A percentile compares a stretch with the other conserved stretches of the same genome.
phyloP scores from a whole-genome alignment of 805 yeast species.

The Candida sphagnicola region DNA sequence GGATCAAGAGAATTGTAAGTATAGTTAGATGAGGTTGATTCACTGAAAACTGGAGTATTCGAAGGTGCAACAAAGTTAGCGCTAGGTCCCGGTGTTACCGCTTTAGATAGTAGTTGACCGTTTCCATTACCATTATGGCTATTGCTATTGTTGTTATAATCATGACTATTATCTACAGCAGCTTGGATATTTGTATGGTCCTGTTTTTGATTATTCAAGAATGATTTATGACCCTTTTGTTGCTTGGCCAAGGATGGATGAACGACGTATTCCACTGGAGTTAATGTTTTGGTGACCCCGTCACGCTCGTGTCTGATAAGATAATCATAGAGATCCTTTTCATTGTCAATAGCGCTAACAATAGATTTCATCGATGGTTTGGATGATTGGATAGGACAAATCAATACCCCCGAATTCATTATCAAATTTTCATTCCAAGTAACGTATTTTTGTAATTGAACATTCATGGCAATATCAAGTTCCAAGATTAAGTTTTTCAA shows the following conservation, averaged over 20 bases:
- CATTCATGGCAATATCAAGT: conserved; percentile 82
- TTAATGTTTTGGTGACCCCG: conserved; percentile 42
- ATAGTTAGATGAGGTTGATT: conserved; percentile 4
- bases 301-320: conserved; percentile 46
- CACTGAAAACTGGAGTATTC: not conserved
- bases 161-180: conserved; percentile 1
- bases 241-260: conserved; percentile 58
- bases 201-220: conserved; percentile 16
- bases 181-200: not conserved
- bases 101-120: not conserved
- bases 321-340: conserved; percentile 72
- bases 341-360: conserved; percentile 78
- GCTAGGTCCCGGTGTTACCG: not conserved
- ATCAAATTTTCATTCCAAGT: conserved; percentile 81
- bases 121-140: not conserved
- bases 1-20: conserved; percentile 19
- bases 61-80: not conserved
- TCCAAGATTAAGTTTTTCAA: conserved; percentile 78
- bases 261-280: conserved; percentile 66
- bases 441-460: conserved; percentile 85
- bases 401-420: conserved; percentile 78
- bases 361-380: conserved; percentile 69
- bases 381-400: conserved; percentile 65
- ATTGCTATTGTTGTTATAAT: conserved; percentile 2
- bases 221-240: conserved; percentile 28